A percentile compares a stretch with the other conserved stretches of the same genome.
Evolutionary conservation across 306 rosid species (phyloP).

Genomic region (Vigna hirtella): DNA sequence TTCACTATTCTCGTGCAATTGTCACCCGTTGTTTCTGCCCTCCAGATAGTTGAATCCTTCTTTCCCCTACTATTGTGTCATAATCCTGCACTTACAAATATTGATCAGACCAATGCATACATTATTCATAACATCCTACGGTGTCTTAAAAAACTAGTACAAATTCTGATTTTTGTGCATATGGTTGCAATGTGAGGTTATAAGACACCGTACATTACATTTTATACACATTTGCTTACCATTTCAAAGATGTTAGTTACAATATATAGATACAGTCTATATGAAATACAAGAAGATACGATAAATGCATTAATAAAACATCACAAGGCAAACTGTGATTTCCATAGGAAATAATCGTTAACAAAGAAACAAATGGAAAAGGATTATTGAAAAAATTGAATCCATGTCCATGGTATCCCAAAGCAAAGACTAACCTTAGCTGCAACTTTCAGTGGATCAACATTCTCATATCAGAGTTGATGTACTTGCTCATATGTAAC

Average conservation of each 20-base stretch:
- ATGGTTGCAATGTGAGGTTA: background rate
- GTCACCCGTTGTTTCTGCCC: background rate
- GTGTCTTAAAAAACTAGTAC: background rate
- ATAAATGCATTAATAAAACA: constrained; percentile 10
- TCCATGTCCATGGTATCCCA: constrained; percentile 31
- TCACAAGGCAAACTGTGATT: background rate
- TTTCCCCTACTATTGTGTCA: constrained; percentile 3
- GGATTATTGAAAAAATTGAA: constrained; percentile 13
- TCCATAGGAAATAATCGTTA: background rate
- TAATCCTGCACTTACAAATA: background rate
- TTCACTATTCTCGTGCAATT: constrained; percentile 2
- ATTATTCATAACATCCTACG: background rate
- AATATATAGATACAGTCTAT: constrained; percentile 16
- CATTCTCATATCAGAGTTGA: constrained; percentile 66
- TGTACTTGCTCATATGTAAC: constrained; percentile 68
- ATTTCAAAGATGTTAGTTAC: constrained; percentile 2
- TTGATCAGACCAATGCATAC: background rate
- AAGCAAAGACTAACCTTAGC: constrained; percentile 62
- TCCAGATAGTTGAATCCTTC: background rate
- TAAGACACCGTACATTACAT: background rate
- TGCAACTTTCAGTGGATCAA: constrained; percentile 74
- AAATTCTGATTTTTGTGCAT: too few relatives aligned
- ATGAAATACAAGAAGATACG: constrained; percentile 19
- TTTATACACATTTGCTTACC: background rate
- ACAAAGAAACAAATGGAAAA: background rate